These are phyloP conservation scores for Melaleuca alternifolia DNA, from an alignment of 345 rosid species.

Conservation along the genomic window DNA sequence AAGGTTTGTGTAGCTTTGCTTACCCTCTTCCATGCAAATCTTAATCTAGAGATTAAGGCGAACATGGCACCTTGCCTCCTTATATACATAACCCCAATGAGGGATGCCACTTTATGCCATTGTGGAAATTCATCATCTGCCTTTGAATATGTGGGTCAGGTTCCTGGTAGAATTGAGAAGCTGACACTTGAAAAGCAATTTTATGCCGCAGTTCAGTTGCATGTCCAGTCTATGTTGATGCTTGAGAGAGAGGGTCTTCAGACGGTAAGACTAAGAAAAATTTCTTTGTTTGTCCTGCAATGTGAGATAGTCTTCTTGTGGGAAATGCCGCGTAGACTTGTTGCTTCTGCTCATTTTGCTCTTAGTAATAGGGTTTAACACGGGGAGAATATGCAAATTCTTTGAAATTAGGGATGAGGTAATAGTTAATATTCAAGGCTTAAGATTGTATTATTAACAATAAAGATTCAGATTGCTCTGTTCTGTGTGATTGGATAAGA, in stretches of 20 bases:
- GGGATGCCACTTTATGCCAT: not conserved
- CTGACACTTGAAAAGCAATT: constrained; percentile 78
- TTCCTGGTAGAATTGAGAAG: constrained; percentile 85
- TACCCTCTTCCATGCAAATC: not conserved
- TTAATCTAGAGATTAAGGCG: not conserved
- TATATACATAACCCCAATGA: not conserved
- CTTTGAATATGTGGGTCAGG: constrained; percentile 28
- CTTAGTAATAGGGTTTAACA: not conserved
- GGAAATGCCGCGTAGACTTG: not conserved
- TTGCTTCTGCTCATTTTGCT: not conserved
- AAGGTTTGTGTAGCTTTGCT: constrained; percentile 47
- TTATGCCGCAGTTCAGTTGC: constrained; percentile 89
- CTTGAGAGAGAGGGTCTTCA: constrained; percentile 99
- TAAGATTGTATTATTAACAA: not conserved
- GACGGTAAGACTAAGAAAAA: constrained; percentile 30
- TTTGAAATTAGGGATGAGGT: not conserved
- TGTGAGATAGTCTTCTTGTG: not conserved
- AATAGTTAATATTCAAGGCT: not conserved
- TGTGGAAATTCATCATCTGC: not conserved
- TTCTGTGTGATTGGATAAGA: not conserved
- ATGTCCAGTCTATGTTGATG: constrained; percentile 74
- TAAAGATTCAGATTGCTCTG: not conserved
- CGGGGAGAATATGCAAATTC: not conserved
- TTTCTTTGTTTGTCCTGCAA: not conserved
- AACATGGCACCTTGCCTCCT: not conserved